Evolutionary conservation across 257 asterid genomes (phyloP).

Genomic region (Rehmannia glutinosa): DNA sequence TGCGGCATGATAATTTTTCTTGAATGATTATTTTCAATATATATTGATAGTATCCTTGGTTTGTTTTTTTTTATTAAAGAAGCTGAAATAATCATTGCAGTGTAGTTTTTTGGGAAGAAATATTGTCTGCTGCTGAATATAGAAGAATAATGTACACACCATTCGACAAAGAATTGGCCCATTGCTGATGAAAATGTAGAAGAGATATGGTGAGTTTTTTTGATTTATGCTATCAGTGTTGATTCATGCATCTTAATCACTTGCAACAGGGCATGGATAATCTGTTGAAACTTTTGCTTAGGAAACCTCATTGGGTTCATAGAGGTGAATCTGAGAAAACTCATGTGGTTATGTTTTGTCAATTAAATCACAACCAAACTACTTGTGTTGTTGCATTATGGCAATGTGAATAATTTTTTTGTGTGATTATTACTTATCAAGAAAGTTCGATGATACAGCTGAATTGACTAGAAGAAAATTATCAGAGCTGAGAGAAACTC

Average conservation of each 20-base stretch:
- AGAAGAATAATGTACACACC: slow-evolving; percentile 97
- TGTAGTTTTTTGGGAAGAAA: slow-evolving; percentile 96
- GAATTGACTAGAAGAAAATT: slow-evolving; percentile 86
- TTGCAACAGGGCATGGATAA: too few species aligned
- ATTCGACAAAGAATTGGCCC: slow-evolving; percentile 90
- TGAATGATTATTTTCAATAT: too few species aligned
- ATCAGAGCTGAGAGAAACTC: slow-evolving; percentile 82
- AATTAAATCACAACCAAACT: too few species aligned
- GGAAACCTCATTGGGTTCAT: too few species aligned
- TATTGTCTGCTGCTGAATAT: slow-evolving; percentile 98
- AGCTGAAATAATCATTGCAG: slow-evolving; percentile 57
- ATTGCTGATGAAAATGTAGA: slow-evolving; percentile 80
- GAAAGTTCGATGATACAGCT: slow-evolving; percentile 60
- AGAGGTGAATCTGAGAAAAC: too few species aligned
- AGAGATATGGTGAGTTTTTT: slow-evolving; percentile 59
- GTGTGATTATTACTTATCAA: slow-evolving; percentile 31
- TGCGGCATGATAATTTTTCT: too few species aligned
- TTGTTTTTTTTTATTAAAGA: slow-evolving; percentile 17
- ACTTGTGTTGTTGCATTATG: too few species aligned
- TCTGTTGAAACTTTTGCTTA: neutral
- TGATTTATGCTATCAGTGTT: neutral
- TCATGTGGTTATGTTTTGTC: too few species aligned
- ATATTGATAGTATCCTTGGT: slow-evolving; percentile 4
- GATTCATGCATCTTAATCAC: too few species aligned
- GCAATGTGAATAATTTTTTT: too few species aligned